Percentiles rank a stretch among this genome's conserved stretches.
These are phyloP conservation scores for Suhomyces terraborum DNA, from an alignment of 1,139 yeast species.

Conservation along the genomic window DNA sequence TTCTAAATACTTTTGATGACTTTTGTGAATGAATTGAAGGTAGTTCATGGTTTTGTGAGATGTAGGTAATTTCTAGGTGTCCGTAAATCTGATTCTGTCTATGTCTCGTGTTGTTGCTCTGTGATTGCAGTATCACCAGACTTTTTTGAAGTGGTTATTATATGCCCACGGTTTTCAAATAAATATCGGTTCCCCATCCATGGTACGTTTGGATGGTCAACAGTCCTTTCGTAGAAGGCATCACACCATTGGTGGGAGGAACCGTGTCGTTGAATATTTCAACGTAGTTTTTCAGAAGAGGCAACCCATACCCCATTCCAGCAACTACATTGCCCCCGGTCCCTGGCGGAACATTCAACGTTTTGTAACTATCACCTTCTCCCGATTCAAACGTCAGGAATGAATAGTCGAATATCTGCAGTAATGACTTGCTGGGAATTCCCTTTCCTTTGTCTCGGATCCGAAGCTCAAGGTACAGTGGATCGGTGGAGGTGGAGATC, in stretches of 20 bases:
- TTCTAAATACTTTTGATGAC: no score
- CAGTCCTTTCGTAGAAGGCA: slow-evolving; percentile 52
- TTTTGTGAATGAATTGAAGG: no score
- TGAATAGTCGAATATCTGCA: slow-evolving; percentile 79
- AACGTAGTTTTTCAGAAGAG: slow-evolving; percentile 65
- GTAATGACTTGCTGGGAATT: slow-evolving; percentile 63
- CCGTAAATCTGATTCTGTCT: no score
- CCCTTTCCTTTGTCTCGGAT: slow-evolving; percentile 91
- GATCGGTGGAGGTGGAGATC: slow-evolving; percentile 54
- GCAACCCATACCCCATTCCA: slow-evolving; percentile 96
- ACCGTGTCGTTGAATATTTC: slow-evolving; percentile 46
- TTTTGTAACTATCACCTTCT: slow-evolving; percentile 60
- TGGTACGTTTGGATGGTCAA: slow-evolving; percentile 75
- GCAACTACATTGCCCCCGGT: slow-evolving; percentile 74
- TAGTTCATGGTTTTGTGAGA: no score
- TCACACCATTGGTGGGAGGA: slow-evolving; percentile 19
- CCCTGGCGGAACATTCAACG: slow-evolving; percentile 73
- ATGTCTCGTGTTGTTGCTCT: no score
- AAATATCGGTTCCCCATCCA: slow-evolving; percentile 75
- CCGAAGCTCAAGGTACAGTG: slow-evolving; percentile 57
- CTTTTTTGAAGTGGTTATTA: no score
- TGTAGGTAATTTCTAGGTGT: no score
- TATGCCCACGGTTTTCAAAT: slow-evolving; percentile 37
- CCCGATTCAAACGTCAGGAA: slow-evolving; percentile 71
- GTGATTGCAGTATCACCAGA: background rate